Evolutionary conservation across 768 basidiomycete genomes (phyloP).

Genomic region (Rhodotorula diobovata): DNA sequence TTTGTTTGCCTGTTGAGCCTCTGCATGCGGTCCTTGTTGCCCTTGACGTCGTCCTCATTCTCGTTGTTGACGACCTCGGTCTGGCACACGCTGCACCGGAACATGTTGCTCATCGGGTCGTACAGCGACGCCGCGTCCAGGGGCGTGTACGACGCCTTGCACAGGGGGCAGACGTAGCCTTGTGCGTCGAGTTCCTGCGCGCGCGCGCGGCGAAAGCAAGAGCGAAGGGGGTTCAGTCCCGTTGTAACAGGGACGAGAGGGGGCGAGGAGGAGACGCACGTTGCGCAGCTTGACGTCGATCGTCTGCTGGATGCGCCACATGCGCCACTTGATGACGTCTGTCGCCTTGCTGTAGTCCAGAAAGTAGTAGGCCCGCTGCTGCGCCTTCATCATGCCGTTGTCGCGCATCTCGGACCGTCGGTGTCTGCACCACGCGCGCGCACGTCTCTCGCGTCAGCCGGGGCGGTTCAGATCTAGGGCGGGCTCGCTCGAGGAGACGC

Average conservation of each 20-base stretch:
- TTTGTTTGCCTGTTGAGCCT: slow-evolving; percentile 87
- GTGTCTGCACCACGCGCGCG: slow-evolving; percentile 54
- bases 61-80: slow-evolving; percentile 87
- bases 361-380: slow-evolving; percentile 89
- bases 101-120: slow-evolving; percentile 61
- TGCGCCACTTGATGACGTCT: slow-evolving; percentile 96
- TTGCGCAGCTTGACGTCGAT: slow-evolving; percentile 87
- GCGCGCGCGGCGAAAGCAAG: neutral
- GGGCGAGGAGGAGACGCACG: slow-evolving; percentile 46
- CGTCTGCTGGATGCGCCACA: slow-evolving; percentile 82
- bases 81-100: slow-evolving; percentile 79
- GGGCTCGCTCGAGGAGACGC: too few species aligned
- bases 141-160: slow-evolving; percentile 74
- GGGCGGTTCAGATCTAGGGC: too few species aligned
- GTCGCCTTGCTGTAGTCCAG: slow-evolving; percentile 93
- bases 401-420: slow-evolving; percentile 89
- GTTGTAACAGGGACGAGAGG: neutral
- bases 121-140: slow-evolving; percentile 80
- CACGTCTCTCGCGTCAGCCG: neutral
- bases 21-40: slow-evolving; percentile 92
- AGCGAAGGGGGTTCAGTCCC: too few species aligned
- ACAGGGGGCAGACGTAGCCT: slow-evolving; percentile 92
- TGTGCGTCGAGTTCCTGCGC: slow-evolving; percentile 87
- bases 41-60: slow-evolving; percentile 73
- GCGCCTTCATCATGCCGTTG: slow-evolving; percentile 71